Base-by-base conservation (phyloP, 345 rosid species). In the Clausena lansium region DNA sequence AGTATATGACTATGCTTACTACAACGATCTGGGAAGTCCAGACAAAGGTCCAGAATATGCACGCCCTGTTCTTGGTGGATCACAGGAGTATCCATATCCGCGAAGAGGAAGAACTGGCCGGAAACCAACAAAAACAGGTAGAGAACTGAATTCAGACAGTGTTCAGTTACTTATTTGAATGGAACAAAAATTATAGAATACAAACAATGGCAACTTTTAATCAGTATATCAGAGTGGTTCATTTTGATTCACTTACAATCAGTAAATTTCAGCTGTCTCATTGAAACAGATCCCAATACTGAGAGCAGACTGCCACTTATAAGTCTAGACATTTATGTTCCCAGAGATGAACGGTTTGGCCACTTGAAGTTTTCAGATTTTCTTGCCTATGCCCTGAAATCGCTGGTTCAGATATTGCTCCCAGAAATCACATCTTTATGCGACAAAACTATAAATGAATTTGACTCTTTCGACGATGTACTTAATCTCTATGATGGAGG, bases 31-130 rank as follows among this genome's bases (percentile, higher is more conserved):
- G 77, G 98, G 92, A 76, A 80, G 76, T 79, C 98, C 98, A 0
- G 97, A 95, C 70, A 91, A 88, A 67, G 93, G 96, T 63, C 63
- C 77, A 6, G 76, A 80, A 3, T 76, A 87, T 67, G 86, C 68
- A 6, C 96, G 99, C 74, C 88, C 90, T 0, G 86, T 92, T 78
- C 96, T 93, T 1, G 99, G 99, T 3, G 94, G 97, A 81, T 83
- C 95, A 27, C 22, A 72, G 76, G 81, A 84, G 27, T 77, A 75
- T 66, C 99, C 97, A 17, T 96, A 96, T 81, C 99, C 99, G 11
- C 86, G 98, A 70, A 88, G 99, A 79, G 95, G 97, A 32, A 89
- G 83, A 86, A 92, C 99, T 5, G 95, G 95, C 35, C 89, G 99
- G 36, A 89, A 87, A 84, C 89, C 84, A 1, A 83, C 91, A 60